A percentile compares a stretch with the other conserved stretches of the same genome.
Conservation (phyloP, 257 asterid species). For the Nicotiana benthamiana region DNA sequence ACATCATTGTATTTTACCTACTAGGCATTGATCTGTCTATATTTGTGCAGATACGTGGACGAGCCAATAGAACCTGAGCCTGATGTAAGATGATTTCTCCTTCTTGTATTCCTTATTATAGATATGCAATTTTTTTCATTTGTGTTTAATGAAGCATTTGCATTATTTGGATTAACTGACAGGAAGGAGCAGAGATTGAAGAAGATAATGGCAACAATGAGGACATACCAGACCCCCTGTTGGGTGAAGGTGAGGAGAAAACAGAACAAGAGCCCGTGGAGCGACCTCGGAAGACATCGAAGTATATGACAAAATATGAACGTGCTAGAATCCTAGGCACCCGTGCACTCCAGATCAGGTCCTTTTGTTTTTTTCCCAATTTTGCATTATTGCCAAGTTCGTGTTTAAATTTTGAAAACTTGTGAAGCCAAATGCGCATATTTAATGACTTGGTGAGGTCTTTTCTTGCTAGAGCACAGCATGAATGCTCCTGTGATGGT, state of each 20-base stretch:
- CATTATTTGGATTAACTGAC: neutral
- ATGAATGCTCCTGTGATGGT: constrained; percentile 99
- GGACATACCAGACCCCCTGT: constrained; percentile 42
- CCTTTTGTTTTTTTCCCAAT: neutral
- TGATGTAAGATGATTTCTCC: constrained; percentile 42
- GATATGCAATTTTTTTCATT: neutral
- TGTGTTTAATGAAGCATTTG: neutral
- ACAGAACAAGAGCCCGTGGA: constrained; percentile 48
- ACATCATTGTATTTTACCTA: neutral
- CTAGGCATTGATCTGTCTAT: neutral
- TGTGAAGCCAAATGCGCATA: neutral
- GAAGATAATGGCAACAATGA: constrained; percentile 49
- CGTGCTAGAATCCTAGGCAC: constrained; percentile 92
- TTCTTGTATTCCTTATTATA: neutral
- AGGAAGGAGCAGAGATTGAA: constrained; percentile 85
- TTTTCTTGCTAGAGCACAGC: constrained; percentile 40
- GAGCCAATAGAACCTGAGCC: constrained; percentile 80
- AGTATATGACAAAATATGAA: constrained; percentile 90
- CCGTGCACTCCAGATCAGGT: constrained; percentile 92
- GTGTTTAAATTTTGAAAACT: neutral
- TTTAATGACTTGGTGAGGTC: neutral
- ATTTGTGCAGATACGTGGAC: constrained; percentile 53
- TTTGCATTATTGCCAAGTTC: neutral
- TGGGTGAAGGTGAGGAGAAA: constrained; percentile 68
- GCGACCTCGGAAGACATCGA: constrained; percentile 77